Evolutionary conservation across 1,284 basidiomycete genomes (phyloP).

Genomic region (Moniliophthora roreri): DNA sequence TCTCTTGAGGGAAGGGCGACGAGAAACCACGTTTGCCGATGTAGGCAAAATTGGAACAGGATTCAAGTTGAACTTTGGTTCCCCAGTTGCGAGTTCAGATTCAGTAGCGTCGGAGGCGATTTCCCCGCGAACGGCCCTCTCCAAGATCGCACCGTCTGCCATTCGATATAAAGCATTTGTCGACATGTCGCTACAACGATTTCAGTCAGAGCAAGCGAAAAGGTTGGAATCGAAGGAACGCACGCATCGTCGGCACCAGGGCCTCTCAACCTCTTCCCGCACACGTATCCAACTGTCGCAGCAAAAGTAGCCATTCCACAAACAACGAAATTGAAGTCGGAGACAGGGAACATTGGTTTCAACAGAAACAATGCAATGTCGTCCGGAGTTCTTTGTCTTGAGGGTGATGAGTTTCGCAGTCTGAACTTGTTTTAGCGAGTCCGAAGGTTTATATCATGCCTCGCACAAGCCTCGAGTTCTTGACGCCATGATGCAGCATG

Average conservation of each 20-base stretch:
- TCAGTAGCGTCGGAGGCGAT: too few species aligned
- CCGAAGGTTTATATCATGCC: too few species aligned
- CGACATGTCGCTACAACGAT: background rate
- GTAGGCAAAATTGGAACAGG: background rate
- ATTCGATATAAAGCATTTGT: too few species aligned
- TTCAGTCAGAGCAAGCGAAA: background rate
- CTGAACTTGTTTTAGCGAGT: too few species aligned
- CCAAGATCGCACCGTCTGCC: too few species aligned
- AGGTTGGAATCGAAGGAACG: background rate
- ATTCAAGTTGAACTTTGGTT: background rate
- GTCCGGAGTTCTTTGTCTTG: too few species aligned
- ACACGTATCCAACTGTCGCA: slow-evolving; percentile 57
- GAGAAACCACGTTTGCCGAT: background rate
- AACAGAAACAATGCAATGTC: too few species aligned
- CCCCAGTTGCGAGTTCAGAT: too few species aligned
- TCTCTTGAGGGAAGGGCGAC: slow-evolving; percentile 34
- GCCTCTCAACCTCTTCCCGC: slow-evolving; percentile 23
- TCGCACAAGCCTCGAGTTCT: too few species aligned
- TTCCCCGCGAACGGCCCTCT: too few species aligned
- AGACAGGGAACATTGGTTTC: slow-evolving; percentile 14
- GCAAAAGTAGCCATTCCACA: slow-evolving; percentile 57
- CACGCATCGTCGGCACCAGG: background rate
- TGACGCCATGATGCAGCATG: too few species aligned
- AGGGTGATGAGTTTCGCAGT: too few species aligned
- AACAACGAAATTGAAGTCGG: slow-evolving; percentile 45